Base-by-base conservation (phyloP, 192 early-diverging fungal genomes). In the Martensiomyces pterosporus region DNA sequence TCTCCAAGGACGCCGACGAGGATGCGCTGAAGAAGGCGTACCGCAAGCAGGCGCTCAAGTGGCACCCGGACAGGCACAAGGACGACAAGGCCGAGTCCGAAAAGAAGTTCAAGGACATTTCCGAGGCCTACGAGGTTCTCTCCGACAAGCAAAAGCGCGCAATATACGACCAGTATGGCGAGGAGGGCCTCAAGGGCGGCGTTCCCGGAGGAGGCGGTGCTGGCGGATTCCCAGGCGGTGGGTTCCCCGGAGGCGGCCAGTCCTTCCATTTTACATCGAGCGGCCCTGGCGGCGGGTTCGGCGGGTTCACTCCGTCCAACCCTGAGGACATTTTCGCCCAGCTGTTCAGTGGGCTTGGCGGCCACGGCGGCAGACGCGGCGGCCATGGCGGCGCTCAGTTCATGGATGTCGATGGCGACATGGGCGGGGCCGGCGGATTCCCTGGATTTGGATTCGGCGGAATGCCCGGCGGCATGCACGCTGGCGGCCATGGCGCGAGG, bases 71-170 rank as follows among this genome's bases (percentile, higher is more conserved):
- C 52, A 51, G 71, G 13, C 46, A 75, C 54, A 52, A 56, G 46
- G 59, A 54, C 33, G 50, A 67, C 47, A 60, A 60, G 33, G 63
- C 55, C 14, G 34, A 27, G 14, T 75, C 78, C 8, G 71, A 66
- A 8, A 48, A 49, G 10, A 79, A 88, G 60, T 99, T 99, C 80
- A 96, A 98, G 75, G 95, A 99, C 48, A 93, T 99, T 53, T 93
- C 90, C 36, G 93, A 97, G 66, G 95, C 97, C 9, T 99, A 94
- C 61, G 95, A 98, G 61, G 83, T 91, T 43, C 85, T 99, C 21
- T 92, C 91, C 12, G 95, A 99, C 69, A 36, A 80, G 41, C 76
- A 97, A 22, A 95, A 94, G 76, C 82, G 93, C 43, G 75, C 83
- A 44, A 79, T 91, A 48, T 99, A 99, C 71, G 97, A 99, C 61